phyloP scores from a whole-genome alignment of 73 alveolate species.

The Paramecium sexaurelia region DNA sequence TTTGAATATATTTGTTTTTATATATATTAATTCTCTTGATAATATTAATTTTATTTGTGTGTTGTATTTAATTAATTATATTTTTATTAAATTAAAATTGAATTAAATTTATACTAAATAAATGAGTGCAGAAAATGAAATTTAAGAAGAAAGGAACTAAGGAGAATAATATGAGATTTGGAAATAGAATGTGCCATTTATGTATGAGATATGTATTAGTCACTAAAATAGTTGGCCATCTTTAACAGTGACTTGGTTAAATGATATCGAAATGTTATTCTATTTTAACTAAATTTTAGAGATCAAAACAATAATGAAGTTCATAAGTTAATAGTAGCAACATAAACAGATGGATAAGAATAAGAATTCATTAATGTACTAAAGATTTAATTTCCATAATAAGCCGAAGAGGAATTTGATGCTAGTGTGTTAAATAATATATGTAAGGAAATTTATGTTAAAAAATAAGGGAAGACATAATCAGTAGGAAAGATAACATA shows the following conservation, averaged over 20 bases:
- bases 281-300: not conserved
- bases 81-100: not conserved
- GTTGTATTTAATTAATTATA: not conserved
- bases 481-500: not conserved
- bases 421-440: not conserved
- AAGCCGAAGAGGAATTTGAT: not conserved
- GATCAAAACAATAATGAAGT: slow-evolving; percentile 10
- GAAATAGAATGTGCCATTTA: slow-evolving; percentile 95
- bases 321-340: not conserved
- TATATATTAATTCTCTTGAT: no score
- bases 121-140: not conserved
- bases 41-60: no score
- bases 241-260: slow-evolving; percentile 92
- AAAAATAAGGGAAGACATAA: not conserved
- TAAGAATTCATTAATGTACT: not conserved
- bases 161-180: slow-evolving; percentile 95
- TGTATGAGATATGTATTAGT: slow-evolving; percentile 91
- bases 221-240: slow-evolving; percentile 98
- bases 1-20: no score
- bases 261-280: slow-evolving; percentile 72
- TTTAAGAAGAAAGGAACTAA: not conserved
- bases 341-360: not conserved
- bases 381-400: not conserved
- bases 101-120: not conserved
- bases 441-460: not conserved